These are phyloP conservation scores for Pseudoturritis turrita DNA, from an alignment of 345 rosid species.

Conservation along the genomic window DNA sequence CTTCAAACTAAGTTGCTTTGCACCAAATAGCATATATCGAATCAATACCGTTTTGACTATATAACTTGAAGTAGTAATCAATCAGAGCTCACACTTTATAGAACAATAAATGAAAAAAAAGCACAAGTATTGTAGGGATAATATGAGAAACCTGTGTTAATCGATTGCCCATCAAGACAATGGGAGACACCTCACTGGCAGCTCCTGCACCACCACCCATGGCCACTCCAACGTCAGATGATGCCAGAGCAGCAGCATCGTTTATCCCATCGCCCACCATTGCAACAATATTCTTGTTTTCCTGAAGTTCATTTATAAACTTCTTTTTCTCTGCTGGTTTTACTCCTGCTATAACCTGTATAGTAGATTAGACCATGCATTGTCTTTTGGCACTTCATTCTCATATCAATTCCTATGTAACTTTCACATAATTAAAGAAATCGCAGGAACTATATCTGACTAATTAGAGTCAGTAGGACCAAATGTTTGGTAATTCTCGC, in stretches of 20 bases:
- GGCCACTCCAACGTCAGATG: conserved; percentile 83
- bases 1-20: neutral
- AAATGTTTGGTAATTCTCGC: neutral
- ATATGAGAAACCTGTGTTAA: conserved; percentile 70
- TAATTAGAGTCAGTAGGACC: too few species aligned
- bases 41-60: neutral
- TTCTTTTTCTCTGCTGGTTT: conserved; percentile 80
- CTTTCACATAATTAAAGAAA: neutral
- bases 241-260: conserved; percentile 97
- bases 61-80: neutral
- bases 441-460: too few species aligned
- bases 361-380: neutral
- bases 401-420: neutral
- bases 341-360: conserved; percentile 75
- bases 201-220: conserved; percentile 97
- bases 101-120: neutral
- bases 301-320: conserved; percentile 70
- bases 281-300: conserved; percentile 65
- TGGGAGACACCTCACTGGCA: conserved; percentile 92
- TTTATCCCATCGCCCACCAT: conserved; percentile 99
- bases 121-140: neutral
- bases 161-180: conserved; percentile 84
- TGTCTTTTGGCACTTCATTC: neutral
- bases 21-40: neutral
- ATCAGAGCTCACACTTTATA: neutral